A percentile compares a stretch with the other conserved stretches of the same genome.
phyloP scores from a whole-genome alignment of 1,284 basidiomycete genomes.

The Moesziomyces sp. region DNA sequence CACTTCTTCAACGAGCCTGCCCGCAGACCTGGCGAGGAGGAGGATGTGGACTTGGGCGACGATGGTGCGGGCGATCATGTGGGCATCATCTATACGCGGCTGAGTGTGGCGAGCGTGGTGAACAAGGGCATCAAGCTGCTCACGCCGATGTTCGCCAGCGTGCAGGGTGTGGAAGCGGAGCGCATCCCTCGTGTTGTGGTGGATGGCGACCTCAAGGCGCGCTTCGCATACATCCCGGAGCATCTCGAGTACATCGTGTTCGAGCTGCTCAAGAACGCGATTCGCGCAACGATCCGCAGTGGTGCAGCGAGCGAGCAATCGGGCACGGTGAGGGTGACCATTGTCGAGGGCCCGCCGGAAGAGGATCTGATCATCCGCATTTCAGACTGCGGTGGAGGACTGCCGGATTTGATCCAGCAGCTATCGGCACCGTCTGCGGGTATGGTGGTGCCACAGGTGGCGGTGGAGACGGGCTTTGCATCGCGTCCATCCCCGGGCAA shows the following conservation, averaged over 20 bases:
- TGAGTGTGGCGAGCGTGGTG: conserved; percentile 73
- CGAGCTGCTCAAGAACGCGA: conserved; percentile 83
- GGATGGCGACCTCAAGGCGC: conserved; percentile 79
- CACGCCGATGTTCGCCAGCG: conserved; percentile 73
- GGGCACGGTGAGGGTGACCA: conserved; percentile 53
- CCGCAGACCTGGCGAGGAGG: conserved; percentile 6
- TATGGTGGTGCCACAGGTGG: not conserved
- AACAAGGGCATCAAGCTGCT: conserved; percentile 77
- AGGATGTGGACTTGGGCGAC: conserved; percentile 9
- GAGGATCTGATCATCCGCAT: conserved; percentile 66
- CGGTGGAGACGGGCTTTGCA: conserved; percentile 6
- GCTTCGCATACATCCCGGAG: conserved; percentile 86
- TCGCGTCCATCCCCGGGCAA: not conserved
- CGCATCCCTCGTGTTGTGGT: conserved; percentile 76
- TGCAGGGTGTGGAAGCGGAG: conserved; percentile 69
- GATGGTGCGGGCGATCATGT: conserved; percentile 72
- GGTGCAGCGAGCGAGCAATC: conserved; percentile 27
- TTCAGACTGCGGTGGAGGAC: conserved; percentile 49
- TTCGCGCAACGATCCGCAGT: conserved; percentile 57
- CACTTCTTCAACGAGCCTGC: conserved; percentile 55
- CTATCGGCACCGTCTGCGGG: conserved; percentile 14
- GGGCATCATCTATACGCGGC: conserved; percentile 83
- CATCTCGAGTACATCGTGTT: conserved; percentile 88
- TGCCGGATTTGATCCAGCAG: conserved; percentile 50
- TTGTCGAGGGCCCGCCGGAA: conserved; percentile 61